These are phyloP conservation scores for Ammopiptanthus mongolicus DNA, from an alignment of 306 rosid species.

Conservation along the genomic window DNA sequence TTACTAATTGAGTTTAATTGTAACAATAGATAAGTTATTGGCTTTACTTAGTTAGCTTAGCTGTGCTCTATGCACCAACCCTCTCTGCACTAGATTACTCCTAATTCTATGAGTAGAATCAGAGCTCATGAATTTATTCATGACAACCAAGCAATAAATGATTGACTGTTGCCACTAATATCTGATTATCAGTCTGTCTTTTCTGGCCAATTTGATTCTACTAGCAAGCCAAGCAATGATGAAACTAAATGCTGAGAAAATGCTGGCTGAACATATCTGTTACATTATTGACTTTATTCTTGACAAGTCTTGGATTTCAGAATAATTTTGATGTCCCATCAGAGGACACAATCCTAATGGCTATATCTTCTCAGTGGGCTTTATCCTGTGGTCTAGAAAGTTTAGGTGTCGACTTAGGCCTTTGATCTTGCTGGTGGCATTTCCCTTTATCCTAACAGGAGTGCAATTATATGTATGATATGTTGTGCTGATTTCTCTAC, in stretches of 20 bases:
- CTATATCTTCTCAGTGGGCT: background rate
- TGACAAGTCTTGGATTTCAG: background rate
- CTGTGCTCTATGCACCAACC: background rate
- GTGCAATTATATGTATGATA: background rate
- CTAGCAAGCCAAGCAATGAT: background rate
- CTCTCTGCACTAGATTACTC: background rate
- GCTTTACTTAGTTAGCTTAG: constrained; percentile 8
- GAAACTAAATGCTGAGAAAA: background rate
- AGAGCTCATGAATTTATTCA: background rate
- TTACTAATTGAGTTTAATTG: background rate
- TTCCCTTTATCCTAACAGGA: background rate
- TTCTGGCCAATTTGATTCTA: background rate
- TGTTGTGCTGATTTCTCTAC: constrained; percentile 3
- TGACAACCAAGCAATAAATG: background rate
- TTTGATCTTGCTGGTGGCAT: constrained; percentile 20
- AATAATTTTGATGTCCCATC: background rate
- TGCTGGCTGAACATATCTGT: background rate
- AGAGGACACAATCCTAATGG: background rate
- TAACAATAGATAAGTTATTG: background rate
- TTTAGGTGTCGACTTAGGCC: background rate
- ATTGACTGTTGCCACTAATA: background rate
- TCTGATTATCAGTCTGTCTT: background rate
- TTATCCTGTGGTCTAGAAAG: constrained; percentile 4
- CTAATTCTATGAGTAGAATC: background rate
- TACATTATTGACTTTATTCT: background rate